Conservation (phyloP, 2,329 filamentous ascomycete genomes). For the Cercospora sojina region DNA sequence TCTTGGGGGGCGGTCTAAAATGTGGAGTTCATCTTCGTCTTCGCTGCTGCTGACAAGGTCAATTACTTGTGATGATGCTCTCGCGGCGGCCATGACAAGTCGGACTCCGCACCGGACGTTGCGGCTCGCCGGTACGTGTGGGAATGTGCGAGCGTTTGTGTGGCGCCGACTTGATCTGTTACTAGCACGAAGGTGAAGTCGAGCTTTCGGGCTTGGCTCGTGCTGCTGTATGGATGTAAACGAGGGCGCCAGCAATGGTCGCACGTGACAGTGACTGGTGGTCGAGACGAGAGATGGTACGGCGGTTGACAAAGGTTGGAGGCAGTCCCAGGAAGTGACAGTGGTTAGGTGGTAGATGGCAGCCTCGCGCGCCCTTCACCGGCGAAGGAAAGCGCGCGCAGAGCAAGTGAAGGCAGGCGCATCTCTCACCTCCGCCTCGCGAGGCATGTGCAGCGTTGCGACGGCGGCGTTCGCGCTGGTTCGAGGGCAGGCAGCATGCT, state of each 20-base stretch:
- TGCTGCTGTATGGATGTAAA: neutral
- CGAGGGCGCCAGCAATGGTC: neutral
- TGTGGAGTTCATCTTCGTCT: constrained; percentile 20
- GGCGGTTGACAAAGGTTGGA: neutral
- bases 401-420: neutral
- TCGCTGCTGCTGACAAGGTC: constrained; percentile 30
- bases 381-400: neutral
- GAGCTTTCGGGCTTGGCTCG: neutral
- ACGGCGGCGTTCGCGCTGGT: neutral
- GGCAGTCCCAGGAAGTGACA: neutral
- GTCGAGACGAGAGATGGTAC: neutral
- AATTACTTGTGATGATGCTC: constrained; percentile 23
- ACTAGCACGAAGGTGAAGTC: neutral
- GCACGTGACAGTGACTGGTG: neutral
- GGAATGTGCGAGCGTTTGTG: neutral
- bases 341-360: neutral
- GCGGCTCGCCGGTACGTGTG: neutral
- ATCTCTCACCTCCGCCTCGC: neutral
- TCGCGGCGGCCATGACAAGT: constrained; percentile 5
- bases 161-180: neutral
- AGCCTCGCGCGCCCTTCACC: neutral
- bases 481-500: neutral
- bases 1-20: neutral
- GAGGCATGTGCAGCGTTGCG: neutral
- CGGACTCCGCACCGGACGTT: neutral